These are phyloP conservation scores for Schizothecium vesticola DNA, from an alignment of 495 filamentous ascomycete genomes.

Conservation along the genomic window DNA sequence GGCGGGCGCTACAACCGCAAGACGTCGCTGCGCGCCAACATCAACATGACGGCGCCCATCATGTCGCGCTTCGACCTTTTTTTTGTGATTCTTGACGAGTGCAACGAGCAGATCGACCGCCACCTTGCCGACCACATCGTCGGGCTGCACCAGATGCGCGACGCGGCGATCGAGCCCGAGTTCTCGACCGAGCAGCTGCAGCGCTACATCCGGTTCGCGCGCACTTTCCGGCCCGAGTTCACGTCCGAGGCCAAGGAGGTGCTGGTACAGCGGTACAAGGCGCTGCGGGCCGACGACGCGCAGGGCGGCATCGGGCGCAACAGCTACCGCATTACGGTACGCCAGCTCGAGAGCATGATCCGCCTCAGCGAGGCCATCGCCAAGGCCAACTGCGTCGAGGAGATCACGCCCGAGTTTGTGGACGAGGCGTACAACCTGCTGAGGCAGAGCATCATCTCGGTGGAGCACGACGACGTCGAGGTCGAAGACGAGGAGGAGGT, in stretches of 20 bases:
- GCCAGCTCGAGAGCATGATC: slow-evolving; percentile 93
- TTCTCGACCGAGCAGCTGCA: slow-evolving; percentile 96
- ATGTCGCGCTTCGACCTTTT: slow-evolving; percentile 99
- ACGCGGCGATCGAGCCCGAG: slow-evolving; percentile 84
- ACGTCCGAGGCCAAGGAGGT: slow-evolving; percentile 76
- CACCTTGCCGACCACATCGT: slow-evolving; percentile 93
- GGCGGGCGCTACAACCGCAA: slow-evolving; percentile 96
- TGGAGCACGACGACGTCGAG: slow-evolving; percentile 97
- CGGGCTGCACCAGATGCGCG: slow-evolving; percentile 83
- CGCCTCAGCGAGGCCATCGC: slow-evolving; percentile 92
- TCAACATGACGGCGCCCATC: slow-evolving; percentile 98
- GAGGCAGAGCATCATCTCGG: slow-evolving; percentile 89
- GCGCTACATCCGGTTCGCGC: slow-evolving; percentile 93
- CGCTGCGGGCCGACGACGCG: slow-evolving; percentile 86
- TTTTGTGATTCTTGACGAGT: slow-evolving; percentile 97
- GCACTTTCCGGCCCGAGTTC: slow-evolving; percentile 92
- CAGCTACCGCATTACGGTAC: slow-evolving; percentile 92
- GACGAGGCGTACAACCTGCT: slow-evolving; percentile 86
- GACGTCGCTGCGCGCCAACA: slow-evolving; percentile 83
- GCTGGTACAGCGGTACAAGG: slow-evolving; percentile 92
- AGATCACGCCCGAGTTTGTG: slow-evolving; percentile 79
- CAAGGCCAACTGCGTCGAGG: slow-evolving; percentile 93
- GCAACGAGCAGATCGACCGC: slow-evolving; percentile 84
- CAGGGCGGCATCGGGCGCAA: slow-evolving; percentile 91
- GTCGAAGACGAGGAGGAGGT: slow-evolving; percentile 78